phyloP scores from a whole-genome alignment of 805 yeast genomes.

The Candida bentonensis region DNA sequence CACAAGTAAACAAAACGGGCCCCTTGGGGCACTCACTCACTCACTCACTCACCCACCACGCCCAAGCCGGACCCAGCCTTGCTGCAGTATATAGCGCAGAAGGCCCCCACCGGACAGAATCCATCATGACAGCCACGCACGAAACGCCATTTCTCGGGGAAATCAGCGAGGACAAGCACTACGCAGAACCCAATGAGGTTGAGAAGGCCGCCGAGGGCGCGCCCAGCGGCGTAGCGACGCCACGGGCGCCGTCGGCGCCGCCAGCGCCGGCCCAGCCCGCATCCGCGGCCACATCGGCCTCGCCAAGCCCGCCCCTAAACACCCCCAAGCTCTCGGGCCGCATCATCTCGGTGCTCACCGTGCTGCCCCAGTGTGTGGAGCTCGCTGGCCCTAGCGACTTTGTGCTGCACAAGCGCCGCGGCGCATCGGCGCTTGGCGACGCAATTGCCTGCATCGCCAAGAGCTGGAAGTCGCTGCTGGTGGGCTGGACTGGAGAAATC shows the following conservation, averaged over 20 bases:
- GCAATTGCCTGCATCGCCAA: constrained; percentile 47
- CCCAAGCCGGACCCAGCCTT: too few species aligned
- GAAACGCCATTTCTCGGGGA: constrained; percentile 1
- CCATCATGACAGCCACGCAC: neutral
- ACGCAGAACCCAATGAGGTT: neutral
- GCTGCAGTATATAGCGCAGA: too few species aligned
- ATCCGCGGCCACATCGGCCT: neutral
- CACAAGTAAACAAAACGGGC: too few species aligned
- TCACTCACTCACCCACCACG: too few species aligned
- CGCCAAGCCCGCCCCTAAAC: too few species aligned
- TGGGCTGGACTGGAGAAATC: constrained; percentile 92
- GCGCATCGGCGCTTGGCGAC: constrained; percentile 74
- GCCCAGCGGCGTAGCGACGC: neutral
- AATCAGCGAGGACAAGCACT: neutral
- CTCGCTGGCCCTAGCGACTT: constrained; percentile 25
- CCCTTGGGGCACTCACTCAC: too few species aligned
- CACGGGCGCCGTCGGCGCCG: neutral
- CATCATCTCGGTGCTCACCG: constrained; percentile 51
- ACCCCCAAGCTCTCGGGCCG: constrained; percentile 38
- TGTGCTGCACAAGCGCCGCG: constrained; percentile 43
- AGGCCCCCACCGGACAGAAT: too few species aligned
- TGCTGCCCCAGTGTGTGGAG: constrained; percentile 49
- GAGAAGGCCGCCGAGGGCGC: neutral
- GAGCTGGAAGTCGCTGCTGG: constrained; percentile 69
- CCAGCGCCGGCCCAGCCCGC: neutral